Evolutionary conservation across 495 filamentous ascomycete species (phyloP), one percentile per base, ranked within the genome.

Genomic region (Stereocaulon alpinum): DNA sequence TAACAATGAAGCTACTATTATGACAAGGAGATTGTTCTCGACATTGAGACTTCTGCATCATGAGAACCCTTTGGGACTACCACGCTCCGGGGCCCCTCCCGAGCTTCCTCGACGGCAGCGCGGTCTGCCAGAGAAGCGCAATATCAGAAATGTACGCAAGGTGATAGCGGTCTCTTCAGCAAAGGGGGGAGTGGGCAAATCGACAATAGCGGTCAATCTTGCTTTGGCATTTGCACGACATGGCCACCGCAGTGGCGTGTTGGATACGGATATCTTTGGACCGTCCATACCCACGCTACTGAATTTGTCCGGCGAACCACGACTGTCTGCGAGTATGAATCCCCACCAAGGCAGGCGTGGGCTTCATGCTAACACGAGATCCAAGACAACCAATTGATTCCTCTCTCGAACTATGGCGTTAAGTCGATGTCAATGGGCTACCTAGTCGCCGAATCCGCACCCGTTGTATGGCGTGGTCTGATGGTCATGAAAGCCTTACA

Each of bases 391-490:
- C 86, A 87, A 63, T 78, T 99, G 9, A 56, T 97, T 24, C 94
- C 94, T 0, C 72, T 97, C 27, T 87, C 85, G n/a, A 95, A 93
- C 68, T 97, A 96, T 74, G 94, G 92, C 56, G 80, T 99, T 60
- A 92, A 94, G 71, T 91, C 87, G 43, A 97, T 97, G 93, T 95
- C 89, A 3, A 96, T 99, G 86, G 94, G 94, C 49, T 97, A 96
- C 65, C 80, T 97, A 12, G 81, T 94, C 0, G 81, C 82, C 59
- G 84, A 87, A 65, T 79, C 83, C 40, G 82, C 82, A 1, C 87
- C 93, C 4, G 86, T 99, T n/a, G 88, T 89, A 41, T 99, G 94
- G 93, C 83, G 93, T 40, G 93, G 93, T 1, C 78, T 95, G 20
- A 97, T 99, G 91, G 87, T 97, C 18, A 91, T 92, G 76, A 99